Evolutionary conservation across 108 stramenopile species (phyloP), one percentile per base, ranked within the genome.

Genomic region (Conticribra weissflogii): DNA sequence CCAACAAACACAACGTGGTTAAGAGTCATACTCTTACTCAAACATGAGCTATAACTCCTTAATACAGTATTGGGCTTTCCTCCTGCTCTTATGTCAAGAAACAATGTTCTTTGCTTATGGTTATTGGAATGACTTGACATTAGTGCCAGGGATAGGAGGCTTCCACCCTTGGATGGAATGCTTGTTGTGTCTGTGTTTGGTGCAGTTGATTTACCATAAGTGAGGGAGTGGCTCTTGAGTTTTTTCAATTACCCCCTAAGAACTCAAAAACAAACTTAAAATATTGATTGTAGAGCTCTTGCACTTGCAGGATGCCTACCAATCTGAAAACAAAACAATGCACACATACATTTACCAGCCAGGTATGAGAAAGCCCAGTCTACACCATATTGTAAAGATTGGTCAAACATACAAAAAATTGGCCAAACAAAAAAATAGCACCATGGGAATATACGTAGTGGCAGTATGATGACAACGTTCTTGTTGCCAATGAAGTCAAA

Each of bases 1-100:
- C 65, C 49, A 12, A 68, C 44, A 53, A 91, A 91, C 8, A 89
- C 68, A n/a, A 91, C 90, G 69, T 87, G 84, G 47, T 78, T 84
- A 24, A 92, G 68, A 19, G 86, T 65, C n/a, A 92, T 71, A 24
- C 83, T 84, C 68, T 86, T 92, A 51, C 76, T 78, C 12, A 78
- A 71, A 34, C 71, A 63, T 25, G 78, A 66, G 50, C 68, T 53
- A 41, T 71, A 50, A 53, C 63, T 66, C 65, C 70, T 31, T 19
- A 48, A 27, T 25, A 53, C 33, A 56, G 33, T 25, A 55, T 53
- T 59, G 65, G 70, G 59, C 66, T 84, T 74, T 76, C 84, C 71
- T 51, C 36, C n/a, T n/a, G n/a, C n/a, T n/a, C n/a, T n/a, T n/a
- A n/a, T 12, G 36, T 65, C 78, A 16, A 90, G 51, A 50, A 93